Evolutionary conservation across 2,329 filamentous ascomycete species (phyloP), one percentile per base, ranked within the genome.

Genomic region (Fusarium cyanostomum): DNA sequence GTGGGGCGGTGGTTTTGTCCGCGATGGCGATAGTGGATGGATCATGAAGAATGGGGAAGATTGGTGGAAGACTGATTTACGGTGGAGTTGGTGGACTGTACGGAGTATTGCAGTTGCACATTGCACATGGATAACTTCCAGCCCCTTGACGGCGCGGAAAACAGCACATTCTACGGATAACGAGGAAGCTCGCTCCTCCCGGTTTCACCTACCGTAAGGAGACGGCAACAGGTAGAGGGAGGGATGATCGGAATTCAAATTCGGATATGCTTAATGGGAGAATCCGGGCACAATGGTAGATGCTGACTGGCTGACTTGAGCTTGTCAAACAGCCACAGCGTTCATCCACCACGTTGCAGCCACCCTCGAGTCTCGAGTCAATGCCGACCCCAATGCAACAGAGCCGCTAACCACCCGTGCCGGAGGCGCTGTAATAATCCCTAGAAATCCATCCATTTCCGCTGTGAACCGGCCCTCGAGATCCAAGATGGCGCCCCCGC

Each of bases 1-100:
- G 62, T 58, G 64, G 56, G 67, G 70, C 60, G 65, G 62, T 68
- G 50, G 43, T 58, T 54, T 66, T 68, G 56, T 59, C 64, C 50
- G 45, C 62, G 54, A 67, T 59, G 56, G 58, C 62, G 51, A 67
- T 59, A 60, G 66, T 48, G 66, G 66, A 67, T 67, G 59, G 60
- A 57, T 60, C 59, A 56, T 35, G 58, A 66, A 56, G 62, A 52
- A 61, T 49, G 67, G 53, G 49, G 53, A 54, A 56, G 58, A 60
- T 64, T 66, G 62, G 64, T 59, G 51, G 39, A 53, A 69, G 58
- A 31, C 39, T 48, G 59, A 61, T 56, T 21, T 57, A 50, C 28
- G 50, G 62, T 58, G 62, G 64, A 63, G 48, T 56, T 48, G 39
- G 30, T 27, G 46, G 45, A 35, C 21, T 43, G 58, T 51, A 61